These are phyloP conservation scores for Bruguiera gymnorhiza DNA, from an alignment of 345 rosid species.

Conservation along the genomic window DNA sequence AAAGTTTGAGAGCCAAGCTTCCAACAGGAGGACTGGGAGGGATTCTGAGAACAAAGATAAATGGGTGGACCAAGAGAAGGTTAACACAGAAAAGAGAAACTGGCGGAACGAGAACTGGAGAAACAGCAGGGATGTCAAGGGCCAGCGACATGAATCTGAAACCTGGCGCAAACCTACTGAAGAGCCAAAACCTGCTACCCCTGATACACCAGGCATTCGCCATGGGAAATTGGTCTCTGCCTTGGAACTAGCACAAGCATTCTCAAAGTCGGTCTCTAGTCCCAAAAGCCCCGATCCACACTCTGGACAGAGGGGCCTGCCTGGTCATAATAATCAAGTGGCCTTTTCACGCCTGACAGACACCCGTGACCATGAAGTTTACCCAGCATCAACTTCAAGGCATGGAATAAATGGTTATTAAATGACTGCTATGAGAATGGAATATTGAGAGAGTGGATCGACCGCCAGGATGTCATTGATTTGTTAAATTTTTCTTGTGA, in stretches of 20 bases:
- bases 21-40: conserved; percentile 12
- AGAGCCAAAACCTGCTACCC: conserved; percentile 11
- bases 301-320: conserved; percentile 8
- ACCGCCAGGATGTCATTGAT: neutral
- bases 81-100: conserved; percentile 16
- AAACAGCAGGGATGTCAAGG: conserved; percentile 13
- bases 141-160: conserved; percentile 16
- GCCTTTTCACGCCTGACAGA: conserved; percentile 27
- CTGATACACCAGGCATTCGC: neutral
- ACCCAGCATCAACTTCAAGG: conserved; percentile 1
- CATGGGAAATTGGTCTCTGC: conserved; percentile 26
- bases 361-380: neutral
- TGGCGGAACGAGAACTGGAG: conserved; percentile 18
- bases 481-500: neutral
- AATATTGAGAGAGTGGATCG: neutral
- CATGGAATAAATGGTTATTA: conserved; percentile 19
- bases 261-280: conserved; percentile 26
- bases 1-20: conserved; percentile 6
- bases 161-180: conserved; percentile 24
- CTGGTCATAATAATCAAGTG: conserved; percentile 13
- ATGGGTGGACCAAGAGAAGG: conserved; percentile 4
- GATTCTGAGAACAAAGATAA: conserved; percentile 18
- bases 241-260: conserved; percentile 24
- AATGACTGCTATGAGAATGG: no score
- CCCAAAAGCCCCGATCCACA: conserved; percentile 7